These are phyloP conservation scores for Galerina marginata DNA, from an alignment of 768 basidiomycete genomes.

Conservation along the genomic window DNA sequence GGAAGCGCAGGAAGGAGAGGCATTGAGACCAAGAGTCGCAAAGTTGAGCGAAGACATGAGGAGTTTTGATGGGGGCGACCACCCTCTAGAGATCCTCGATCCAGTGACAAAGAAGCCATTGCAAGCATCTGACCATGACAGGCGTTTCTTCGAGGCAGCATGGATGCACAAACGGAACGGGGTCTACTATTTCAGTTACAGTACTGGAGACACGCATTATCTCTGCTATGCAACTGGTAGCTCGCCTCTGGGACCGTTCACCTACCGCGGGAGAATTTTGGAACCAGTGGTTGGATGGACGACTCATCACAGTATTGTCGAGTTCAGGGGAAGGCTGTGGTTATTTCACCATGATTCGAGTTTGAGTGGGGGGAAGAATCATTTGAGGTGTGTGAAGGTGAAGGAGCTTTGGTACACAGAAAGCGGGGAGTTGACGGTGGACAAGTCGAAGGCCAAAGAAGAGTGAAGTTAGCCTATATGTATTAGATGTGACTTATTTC, in stretches of 20 bases:
- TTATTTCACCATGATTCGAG: constrained; percentile 27
- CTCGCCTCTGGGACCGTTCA: constrained; percentile 25
- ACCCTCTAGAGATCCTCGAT: constrained; percentile 22
- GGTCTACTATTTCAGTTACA: constrained; percentile 27
- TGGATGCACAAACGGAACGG: constrained; percentile 29
- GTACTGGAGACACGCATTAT: constrained; percentile 28
- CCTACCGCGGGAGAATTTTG: constrained; percentile 25
- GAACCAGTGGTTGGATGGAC: constrained; percentile 29
- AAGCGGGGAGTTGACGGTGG: constrained; percentile 14
- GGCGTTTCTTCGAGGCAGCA: constrained; percentile 29
- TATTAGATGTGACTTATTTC: no score
- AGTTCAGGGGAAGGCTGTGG: constrained; percentile 22
- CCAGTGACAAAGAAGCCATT: constrained; percentile 20
- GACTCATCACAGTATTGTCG: constrained; percentile 28
- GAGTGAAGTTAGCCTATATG: no score
- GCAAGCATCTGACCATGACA: constrained; percentile 26
- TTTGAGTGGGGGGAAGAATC: constrained; percentile 24
- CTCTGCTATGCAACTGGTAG: constrained; percentile 25
- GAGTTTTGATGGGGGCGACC: constrained; percentile 20
- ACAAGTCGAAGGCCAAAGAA: not conserved
- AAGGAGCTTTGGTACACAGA: constrained; percentile 25
- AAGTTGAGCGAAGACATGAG: constrained; percentile 25
- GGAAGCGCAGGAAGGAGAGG: constrained; percentile 18
- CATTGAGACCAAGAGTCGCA: constrained; percentile 22
- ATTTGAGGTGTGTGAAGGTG: constrained; percentile 26